A percentile compares a stretch with the other conserved stretches of the same genome.
phyloP scores from a whole-genome alignment of 495 filamentous ascomycete species.

The Neurospora sublineolata region DNA sequence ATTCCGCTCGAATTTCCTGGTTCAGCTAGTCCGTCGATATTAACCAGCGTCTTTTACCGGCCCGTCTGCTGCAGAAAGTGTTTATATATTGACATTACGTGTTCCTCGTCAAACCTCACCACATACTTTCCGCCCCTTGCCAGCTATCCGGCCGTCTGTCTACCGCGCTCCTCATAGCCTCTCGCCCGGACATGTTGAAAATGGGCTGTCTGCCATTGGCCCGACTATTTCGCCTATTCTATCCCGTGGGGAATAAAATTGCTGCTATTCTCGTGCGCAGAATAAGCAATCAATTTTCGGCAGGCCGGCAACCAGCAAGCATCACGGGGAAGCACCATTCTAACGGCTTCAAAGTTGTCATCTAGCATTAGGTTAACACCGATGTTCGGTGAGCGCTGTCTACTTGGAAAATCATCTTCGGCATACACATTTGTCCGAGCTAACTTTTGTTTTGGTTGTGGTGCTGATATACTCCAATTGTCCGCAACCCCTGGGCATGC shows the following conservation, averaged over 20 bases:
- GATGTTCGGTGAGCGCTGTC: not conserved
- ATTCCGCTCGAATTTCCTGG: constrained; percentile 15
- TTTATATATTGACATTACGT: constrained; percentile 25
- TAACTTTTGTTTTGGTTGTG: not conserved
- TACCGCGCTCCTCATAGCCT: constrained; percentile 7
- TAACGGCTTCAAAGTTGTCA: not conserved
- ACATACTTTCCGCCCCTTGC: constrained; percentile 7
- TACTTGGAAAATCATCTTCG: not conserved
- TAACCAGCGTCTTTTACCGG: constrained; percentile 21
- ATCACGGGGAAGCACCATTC: not conserved
- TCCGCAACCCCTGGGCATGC: not conserved
- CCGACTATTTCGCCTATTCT: constrained; percentile 3
- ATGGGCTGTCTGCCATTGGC: constrained; percentile 11
- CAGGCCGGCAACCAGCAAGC: constrained; percentile 23
- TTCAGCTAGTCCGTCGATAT: constrained; percentile 9
- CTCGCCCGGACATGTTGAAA: constrained; percentile 9
- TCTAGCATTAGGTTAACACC: not conserved
- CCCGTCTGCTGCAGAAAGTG: constrained; percentile 11
- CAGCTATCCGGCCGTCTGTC: constrained; percentile 9
- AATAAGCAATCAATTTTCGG: constrained; percentile 13
- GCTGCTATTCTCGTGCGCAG: constrained; percentile 16
- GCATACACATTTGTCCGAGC: not conserved
- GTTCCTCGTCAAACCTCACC: constrained; percentile 13
- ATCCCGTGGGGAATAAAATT: constrained; percentile 15
- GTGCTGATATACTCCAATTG: not conserved